Percentiles rank a stretch among this genome's conserved stretches.
Evolutionary conservation across 768 basidiomycete genomes (phyloP).

Genomic region (Kwoniella mangroviensis): DNA sequence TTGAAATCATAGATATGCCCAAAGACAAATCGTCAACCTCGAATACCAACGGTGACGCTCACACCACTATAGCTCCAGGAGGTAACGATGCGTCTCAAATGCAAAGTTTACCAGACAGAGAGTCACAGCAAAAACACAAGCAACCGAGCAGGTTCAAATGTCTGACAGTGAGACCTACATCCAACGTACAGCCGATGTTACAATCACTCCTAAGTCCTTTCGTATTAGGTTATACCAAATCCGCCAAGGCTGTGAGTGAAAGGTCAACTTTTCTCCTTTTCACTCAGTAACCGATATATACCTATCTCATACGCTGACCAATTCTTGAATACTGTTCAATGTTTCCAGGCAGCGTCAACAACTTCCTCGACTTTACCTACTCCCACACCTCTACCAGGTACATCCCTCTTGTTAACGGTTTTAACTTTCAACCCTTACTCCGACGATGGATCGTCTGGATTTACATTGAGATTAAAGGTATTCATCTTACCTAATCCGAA

Average conservation of each 20-base stretch:
- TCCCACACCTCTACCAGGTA: slow-evolving; percentile 46
- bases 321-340: not conserved
- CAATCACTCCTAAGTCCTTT: slow-evolving; percentile 47
- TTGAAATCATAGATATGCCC: slow-evolving; percentile 34
- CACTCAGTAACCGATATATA: not conserved
- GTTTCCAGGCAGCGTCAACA: slow-evolving; percentile 37
- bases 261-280: not conserved
- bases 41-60: not conserved
- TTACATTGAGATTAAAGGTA: slow-evolving; percentile 27
- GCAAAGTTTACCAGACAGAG: not conserved
- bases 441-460: slow-evolving; percentile 2
- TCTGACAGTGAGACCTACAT: slow-evolving; percentile 38
- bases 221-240: slow-evolving; percentile 49
- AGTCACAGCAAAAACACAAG: not conserved
- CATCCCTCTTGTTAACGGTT: slow-evolving; percentile 31
- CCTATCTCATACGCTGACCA: not conserved
- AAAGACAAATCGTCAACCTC: not conserved
- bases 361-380: slow-evolving; percentile 32
- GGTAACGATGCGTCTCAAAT: too few relatives aligned
- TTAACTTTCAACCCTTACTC: slow-evolving; percentile 27
- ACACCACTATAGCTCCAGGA: too few relatives aligned
- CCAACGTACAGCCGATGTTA: slow-evolving; percentile 34
- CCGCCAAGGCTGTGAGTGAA: slow-evolving; percentile 43
- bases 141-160: slow-evolving; percentile 23
- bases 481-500: slow-evolving; percentile 35